Conservation (phyloP, 164 flowering plant genomes). For the Vitis labrusca region DNA sequence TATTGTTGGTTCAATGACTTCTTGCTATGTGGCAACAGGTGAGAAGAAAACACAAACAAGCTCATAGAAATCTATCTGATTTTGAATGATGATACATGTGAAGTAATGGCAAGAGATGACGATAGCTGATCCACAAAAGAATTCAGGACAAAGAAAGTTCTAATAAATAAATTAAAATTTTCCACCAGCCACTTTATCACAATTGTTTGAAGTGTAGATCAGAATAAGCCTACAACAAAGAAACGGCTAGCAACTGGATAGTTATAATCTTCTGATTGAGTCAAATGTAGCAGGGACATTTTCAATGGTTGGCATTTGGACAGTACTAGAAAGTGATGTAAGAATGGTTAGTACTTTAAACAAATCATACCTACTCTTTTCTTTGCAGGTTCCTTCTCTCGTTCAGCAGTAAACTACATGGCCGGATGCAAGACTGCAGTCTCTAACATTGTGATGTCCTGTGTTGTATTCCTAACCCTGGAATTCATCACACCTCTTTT, state of each 20-base stretch:
- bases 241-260: neutral
- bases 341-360: too few species aligned
- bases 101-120: too few species aligned
- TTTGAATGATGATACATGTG: neutral
- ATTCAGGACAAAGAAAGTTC: too few species aligned
- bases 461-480: constrained; percentile 70
- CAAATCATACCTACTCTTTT: neutral
- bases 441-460: constrained; percentile 88
- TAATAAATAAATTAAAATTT: too few species aligned
- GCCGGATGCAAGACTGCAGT: constrained; percentile 91
- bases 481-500: constrained; percentile 79
- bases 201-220: neutral
- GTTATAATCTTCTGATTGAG: neutral
- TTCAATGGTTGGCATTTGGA: neutral
- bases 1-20: constrained; percentile 84
- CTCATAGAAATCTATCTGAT: neutral
- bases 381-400: constrained; percentile 84
- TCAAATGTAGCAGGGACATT: neutral
- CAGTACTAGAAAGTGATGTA: neutral
- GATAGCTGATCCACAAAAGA: too few species aligned
- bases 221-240: neutral
- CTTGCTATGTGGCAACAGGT: constrained; percentile 94
- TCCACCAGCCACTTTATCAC: neutral
- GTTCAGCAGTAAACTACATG: constrained; percentile 93
- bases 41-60: constrained; percentile 5